Percentiles rank a stretch among this genome's conserved stretches.
Conservation (phyloP, 257 asterid genomes). For the Gynochthodes officinalis region DNA sequence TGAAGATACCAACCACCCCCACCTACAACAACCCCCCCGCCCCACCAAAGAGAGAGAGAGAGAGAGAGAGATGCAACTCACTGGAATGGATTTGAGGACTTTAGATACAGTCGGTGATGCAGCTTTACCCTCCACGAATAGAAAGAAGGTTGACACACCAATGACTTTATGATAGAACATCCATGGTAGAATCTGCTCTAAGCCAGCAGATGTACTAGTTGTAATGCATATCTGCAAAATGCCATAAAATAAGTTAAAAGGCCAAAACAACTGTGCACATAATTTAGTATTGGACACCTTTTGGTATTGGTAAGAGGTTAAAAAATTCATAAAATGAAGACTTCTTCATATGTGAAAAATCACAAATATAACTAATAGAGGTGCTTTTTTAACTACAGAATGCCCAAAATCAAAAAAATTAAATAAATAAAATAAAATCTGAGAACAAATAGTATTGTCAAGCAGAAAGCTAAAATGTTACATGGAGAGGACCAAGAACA, state of each 20-base stretch:
- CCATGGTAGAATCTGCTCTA: conserved; percentile 73
- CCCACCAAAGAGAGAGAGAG: neutral
- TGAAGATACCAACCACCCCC: no score
- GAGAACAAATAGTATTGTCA: no score
- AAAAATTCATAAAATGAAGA: neutral
- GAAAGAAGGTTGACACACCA: conserved; percentile 50
- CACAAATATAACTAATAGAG: neutral
- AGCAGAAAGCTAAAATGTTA: neutral
- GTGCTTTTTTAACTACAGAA: neutral
- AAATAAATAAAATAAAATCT: no score
- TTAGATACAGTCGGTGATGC: conserved; percentile 42
- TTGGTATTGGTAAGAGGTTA: neutral
- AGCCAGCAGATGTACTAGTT: conserved; percentile 55
- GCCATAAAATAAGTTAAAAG: neutral
- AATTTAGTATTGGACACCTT: neutral
- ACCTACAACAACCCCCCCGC: no score
- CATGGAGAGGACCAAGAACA: neutral
- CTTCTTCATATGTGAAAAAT: no score
- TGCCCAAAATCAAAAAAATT: neutral
- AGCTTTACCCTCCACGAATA: conserved; percentile 60
- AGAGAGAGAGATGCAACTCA: conserved; percentile 31
- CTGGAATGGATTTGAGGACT: conserved; percentile 56
- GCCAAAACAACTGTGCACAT: neutral
- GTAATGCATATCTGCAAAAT: conserved; percentile 56
- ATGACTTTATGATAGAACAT: conserved; percentile 67